Conservation (phyloP, 768 basidiomycete species). For the Infundibulicybe gibba region DNA sequence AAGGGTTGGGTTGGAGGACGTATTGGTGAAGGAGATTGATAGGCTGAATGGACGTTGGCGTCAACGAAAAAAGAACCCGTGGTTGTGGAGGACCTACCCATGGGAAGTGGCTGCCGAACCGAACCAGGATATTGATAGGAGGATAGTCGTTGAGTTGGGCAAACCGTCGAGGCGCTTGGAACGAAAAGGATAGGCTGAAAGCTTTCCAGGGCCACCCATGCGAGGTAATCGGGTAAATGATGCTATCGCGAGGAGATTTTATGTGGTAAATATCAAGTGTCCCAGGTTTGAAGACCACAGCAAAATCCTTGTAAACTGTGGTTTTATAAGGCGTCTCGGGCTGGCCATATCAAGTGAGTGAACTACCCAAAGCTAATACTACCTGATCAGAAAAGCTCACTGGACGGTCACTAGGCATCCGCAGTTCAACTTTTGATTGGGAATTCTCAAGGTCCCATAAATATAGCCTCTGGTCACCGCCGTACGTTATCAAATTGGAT, state of each 20-base stretch:
- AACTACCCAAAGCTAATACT: neutral
- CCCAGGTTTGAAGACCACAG: conserved; percentile 13
- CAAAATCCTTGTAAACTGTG: neutral
- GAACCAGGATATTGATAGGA: conserved; percentile 49
- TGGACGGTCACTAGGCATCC: conserved; percentile 21
- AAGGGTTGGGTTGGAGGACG: conserved; percentile 40
- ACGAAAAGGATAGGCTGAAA: conserved; percentile 42
- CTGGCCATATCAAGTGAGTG: neutral
- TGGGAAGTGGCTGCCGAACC: conserved; percentile 57
- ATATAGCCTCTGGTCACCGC: conserved; percentile 24
- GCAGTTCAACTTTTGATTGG: conserved; percentile 26
- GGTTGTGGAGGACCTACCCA: conserved; percentile 33
- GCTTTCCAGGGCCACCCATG: conserved; percentile 56
- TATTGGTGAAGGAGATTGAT: conserved; percentile 68
- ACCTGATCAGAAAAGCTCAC: no score
- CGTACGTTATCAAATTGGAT: conserved; percentile 32
- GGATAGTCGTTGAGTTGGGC: conserved; percentile 11
- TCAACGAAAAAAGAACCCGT: neutral
- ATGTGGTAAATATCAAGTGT: conserved; percentile 36
- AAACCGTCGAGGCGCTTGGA: conserved; percentile 22
- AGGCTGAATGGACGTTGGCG: conserved; percentile 34
- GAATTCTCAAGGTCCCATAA: conserved; percentile 32
- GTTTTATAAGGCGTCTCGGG: neutral
- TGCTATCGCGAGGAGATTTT: conserved; percentile 22
- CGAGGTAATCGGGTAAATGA: conserved; percentile 39